Evolutionary conservation across 768 basidiomycete genomes (phyloP).

Genomic region (Neoboletus subvelutipes): DNA sequence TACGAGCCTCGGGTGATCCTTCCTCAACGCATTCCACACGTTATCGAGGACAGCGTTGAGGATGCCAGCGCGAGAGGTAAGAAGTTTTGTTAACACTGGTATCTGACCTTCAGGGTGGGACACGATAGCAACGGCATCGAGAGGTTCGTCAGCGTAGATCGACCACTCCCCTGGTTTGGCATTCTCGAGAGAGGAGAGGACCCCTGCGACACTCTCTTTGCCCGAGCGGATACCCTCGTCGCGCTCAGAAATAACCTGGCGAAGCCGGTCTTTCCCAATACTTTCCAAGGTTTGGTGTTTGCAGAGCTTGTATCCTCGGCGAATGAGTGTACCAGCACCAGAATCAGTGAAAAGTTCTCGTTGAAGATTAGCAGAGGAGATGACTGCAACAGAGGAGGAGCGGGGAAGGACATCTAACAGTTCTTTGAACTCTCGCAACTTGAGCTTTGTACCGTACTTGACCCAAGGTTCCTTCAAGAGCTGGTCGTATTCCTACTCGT

Average conservation of each 20-base stretch:
- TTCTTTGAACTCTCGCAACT: constrained; percentile 98
- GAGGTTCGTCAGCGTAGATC: constrained; percentile 97
- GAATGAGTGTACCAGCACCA: constrained; percentile 96
- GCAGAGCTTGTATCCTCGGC: constrained; percentile 97
- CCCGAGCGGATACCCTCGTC: constrained; percentile 90
- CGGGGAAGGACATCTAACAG: constrained; percentile 97
- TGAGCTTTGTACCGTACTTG: constrained; percentile 98
- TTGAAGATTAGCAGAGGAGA: constrained; percentile 88
- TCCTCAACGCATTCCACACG: constrained; percentile 94
- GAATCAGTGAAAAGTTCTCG: constrained; percentile 99
- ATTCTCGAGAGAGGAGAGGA: constrained; percentile 56
- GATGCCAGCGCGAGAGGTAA: constrained; percentile 83
- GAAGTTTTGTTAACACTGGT: constrained; percentile 91
- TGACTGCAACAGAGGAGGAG: constrained; percentile 97
- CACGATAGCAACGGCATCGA: constrained; percentile 93
- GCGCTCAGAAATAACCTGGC: constrained; percentile 92
- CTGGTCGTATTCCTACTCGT: constrained; percentile 80
- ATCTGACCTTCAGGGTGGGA: constrained; percentile 86
- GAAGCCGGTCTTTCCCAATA: constrained; percentile 91
- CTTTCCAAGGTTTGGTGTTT: constrained; percentile 78
- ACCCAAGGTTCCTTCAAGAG: constrained; percentile 99
- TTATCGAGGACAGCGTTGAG: constrained; percentile 97
- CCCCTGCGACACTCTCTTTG: constrained; percentile 80
- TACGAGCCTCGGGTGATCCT: constrained; percentile 90
- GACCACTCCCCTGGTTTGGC: constrained; percentile 85